Conservation (phyloP, 2,329 filamentous ascomycete species). For the Penicillium sp. region DNA sequence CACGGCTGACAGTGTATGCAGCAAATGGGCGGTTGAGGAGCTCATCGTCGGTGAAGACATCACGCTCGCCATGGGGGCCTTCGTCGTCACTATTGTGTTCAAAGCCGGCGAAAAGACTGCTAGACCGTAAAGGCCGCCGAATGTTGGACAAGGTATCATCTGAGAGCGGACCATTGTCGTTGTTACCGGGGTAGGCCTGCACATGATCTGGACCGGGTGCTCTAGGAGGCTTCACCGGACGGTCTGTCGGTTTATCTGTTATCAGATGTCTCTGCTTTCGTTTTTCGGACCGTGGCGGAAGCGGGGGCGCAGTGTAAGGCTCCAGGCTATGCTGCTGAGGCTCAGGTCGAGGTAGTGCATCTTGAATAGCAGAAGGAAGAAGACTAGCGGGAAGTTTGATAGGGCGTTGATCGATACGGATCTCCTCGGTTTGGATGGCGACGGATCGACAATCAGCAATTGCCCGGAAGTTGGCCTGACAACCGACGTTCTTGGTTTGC, state of each 20-base stretch:
- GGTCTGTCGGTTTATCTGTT: constrained; percentile 46
- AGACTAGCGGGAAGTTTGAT: constrained; percentile 73
- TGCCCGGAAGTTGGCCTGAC: constrained; percentile 65
- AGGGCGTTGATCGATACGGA: constrained; percentile 75
- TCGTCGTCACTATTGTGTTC: constrained; percentile 62
- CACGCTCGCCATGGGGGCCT: constrained; percentile 22
- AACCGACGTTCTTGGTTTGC: constrained; percentile 74
- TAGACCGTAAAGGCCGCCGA: constrained; percentile 70
- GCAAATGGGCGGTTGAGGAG: constrained; percentile 46
- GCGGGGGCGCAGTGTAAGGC: constrained; percentile 33
- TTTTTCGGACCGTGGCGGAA: constrained; percentile 34
- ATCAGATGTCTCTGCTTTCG: constrained; percentile 27
- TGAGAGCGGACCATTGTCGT: constrained; percentile 73
- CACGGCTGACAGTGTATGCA: constrained; percentile 42
- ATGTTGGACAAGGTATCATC: constrained; percentile 57
- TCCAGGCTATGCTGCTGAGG: constrained; percentile 30
- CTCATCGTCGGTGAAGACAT: constrained; percentile 45
- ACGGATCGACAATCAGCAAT: constrained; percentile 50
- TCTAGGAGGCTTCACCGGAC: constrained; percentile 22
- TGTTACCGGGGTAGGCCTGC: constrained; percentile 73
- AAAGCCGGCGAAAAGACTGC: constrained; percentile 83
- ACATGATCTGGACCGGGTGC: constrained; percentile 44
- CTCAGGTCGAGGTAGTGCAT: constrained; percentile 40
- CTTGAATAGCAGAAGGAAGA: constrained; percentile 71
- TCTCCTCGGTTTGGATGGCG: constrained; percentile 84